phyloP scores from a whole-genome alignment of 768 basidiomycete genomes.

The Xerocomellus amylosporus region DNA sequence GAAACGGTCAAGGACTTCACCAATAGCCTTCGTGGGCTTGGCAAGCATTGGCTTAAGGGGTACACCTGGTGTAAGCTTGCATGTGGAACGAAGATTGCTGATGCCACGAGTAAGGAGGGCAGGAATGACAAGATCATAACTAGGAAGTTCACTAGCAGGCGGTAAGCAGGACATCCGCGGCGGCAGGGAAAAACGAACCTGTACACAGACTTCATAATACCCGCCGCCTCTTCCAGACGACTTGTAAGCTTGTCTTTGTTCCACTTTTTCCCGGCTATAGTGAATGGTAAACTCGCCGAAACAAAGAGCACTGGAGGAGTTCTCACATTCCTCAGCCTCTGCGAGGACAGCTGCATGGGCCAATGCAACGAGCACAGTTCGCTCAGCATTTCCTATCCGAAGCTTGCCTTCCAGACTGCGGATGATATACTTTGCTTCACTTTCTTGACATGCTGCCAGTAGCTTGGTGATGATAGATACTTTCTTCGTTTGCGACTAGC shows the following conservation, averaged over 20 bases:
- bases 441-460: conserved; percentile 85
- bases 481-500: conserved; percentile 90
- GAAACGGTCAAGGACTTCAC: conserved; percentile 95
- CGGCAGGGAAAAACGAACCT: conserved; percentile 50
- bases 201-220: conserved; percentile 85
- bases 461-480: conserved; percentile 93
- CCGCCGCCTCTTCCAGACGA: conserved; percentile 73
- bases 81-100: conserved; percentile 61
- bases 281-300: neutral
- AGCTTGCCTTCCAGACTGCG: conserved; percentile 96
- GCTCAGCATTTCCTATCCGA: conserved; percentile 94
- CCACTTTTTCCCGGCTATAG: conserved; percentile 68
- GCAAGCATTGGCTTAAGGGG: conserved; percentile 99
- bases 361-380: conserved; percentile 91
- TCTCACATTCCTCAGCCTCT: conserved; percentile 62
- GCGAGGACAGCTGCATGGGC: conserved; percentile 87
- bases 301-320: neutral
- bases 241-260: conserved; percentile 67
- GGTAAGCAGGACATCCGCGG: conserved; percentile 1
- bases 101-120: conserved; percentile 81
- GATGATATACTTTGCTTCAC: conserved; percentile 95
- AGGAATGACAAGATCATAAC: conserved; percentile 89
- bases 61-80: conserved; percentile 93
- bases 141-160: conserved; percentile 78
- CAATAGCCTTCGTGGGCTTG: conserved; percentile 98